Base-by-base conservation (phyloP, 768 basidiomycete genomes). In the Psilocybe subaeruginosa region DNA sequence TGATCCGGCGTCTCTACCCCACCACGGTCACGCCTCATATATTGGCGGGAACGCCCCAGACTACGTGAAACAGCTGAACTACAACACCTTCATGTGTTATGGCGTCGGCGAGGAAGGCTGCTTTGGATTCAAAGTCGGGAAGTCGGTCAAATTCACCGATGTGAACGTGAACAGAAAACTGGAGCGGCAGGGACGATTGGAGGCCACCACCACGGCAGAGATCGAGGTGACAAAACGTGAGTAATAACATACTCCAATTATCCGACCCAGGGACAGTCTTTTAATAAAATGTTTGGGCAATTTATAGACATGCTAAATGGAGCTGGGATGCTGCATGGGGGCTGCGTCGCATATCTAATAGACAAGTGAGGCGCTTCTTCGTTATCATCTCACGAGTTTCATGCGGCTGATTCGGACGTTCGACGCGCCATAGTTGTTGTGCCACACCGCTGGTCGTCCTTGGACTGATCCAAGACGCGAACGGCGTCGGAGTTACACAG, bases 401-500 rank as follows among this genome's bases (percentile, higher is more conserved):
- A 16, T 9, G 8, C 53, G 49, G 23, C 37, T 60, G 45, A 30
- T 35, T 31, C 56, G 29, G 16, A 11, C 23, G 55, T 19, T 48
- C 12, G 37, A 64, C 16, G 31, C 5, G 47, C 50, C 54, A 11
- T 51, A 87, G 86, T 66, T 89, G 88, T 71, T 87, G 85, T 45
- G 84, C 85, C 56, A 87, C 87, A 14, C 88, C 89, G 0, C 80
- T 90, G 9, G 84, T 91, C 31, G 86, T 85, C 6, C 78, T 92
- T 8, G 89, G 89, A 2, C 69, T 90, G 45, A 71, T 85, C 39
- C 78, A 83, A 66, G 80, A 81, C 61, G 73, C 79, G 29, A 91
- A 91, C 59, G 89, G 89, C 2, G 89, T 91, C 11, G 90, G 90
- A 9, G 89, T 91, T 17, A 91, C 87, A 3, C 88, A 90, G 70